Evolutionary conservation across 2,329 filamentous ascomycete genomes (phyloP), one percentile per base, ranked within the genome.

Genomic region (Zymoseptoria ardabiliae): DNA sequence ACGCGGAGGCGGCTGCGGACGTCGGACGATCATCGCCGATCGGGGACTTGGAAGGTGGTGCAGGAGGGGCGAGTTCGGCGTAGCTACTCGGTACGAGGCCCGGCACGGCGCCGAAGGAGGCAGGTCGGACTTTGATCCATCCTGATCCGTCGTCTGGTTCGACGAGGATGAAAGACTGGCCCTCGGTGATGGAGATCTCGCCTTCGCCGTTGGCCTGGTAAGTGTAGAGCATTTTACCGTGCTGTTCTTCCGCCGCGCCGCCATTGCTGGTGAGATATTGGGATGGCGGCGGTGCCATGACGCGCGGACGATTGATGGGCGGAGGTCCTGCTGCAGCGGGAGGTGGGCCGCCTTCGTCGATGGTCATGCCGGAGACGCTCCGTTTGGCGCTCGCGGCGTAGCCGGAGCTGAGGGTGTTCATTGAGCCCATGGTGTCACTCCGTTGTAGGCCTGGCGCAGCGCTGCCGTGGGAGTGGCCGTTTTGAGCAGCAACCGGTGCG

Each of bases 111-210:
- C 88, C 88, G 28, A 66, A 65, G 30, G 63, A 59, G 7, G 63
- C 54, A 30, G 68, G 68, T 55, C 89, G 87, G 60, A 99, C 85
- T 73, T 89, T 93, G 68, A 91, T 83, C 94, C 94, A 99, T 50
- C 94, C 94, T 49, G 88, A 86, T 60, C 93, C 93, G 74, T 96
- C 93, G 76, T 99, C 95, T 19, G 90, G 85, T 71, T 97, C 92
- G 4, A 97, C 69, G 51, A 97, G 81, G 0, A 79, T 78, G 28
- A 99, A 82, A 8, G 95, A 88, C 57, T 86, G 83, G 11, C 90
- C 91, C 66, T 96, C 93, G 4, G 85, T 76, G 0, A 96, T 85
- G 0, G 85, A 86, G 13, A 97, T 75, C 73, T 99, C 94, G 6
- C 91, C 93, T 0, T 89, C 86, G 1, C 87, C 88, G 56, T 81